Conservation (phyloP, 2,329 filamentous ascomycete genomes). For the Botrytis byssoidea region DNA sequence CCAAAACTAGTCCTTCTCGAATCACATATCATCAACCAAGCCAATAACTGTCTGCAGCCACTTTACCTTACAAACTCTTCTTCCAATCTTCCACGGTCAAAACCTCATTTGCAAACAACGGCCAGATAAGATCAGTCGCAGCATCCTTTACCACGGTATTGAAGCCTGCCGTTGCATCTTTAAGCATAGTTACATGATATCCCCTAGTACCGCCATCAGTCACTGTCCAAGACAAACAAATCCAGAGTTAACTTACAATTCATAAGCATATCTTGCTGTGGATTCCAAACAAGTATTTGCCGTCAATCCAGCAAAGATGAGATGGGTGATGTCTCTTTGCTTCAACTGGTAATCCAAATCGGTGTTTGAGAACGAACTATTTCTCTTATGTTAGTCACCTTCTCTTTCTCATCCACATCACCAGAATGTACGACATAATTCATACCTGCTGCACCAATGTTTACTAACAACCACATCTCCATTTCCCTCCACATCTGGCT, state of each 20-base stretch:
- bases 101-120: constrained; percentile 34
- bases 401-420: no score
- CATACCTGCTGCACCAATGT: constrained; percentile 39
- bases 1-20: not conserved
- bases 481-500: constrained; percentile 33
- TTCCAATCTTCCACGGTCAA: constrained; percentile 33
- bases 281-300: constrained; percentile 41
- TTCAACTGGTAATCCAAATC: constrained; percentile 41
- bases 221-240: not conserved
- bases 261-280: constrained; percentile 41
- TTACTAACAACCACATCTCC: constrained; percentile 39
- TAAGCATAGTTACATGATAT: constrained; percentile 34
- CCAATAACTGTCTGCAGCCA: no score
- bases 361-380: constrained; percentile 40
- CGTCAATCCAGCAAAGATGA: constrained; percentile 39
- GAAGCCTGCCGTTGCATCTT: constrained; percentile 36
- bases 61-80: constrained; percentile 21
- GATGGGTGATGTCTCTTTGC: constrained; percentile 38
- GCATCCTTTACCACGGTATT: constrained; percentile 29
- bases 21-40: not conserved
- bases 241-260: constrained; percentile 28
- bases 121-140: constrained; percentile 36
- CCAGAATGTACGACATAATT: not conserved
- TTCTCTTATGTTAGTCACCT: not conserved
- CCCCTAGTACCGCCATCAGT: constrained; percentile 25